These are phyloP conservation scores for Saturnispora ahearnii DNA, from an alignment of 805 yeast genomes.

Conservation along the genomic window DNA sequence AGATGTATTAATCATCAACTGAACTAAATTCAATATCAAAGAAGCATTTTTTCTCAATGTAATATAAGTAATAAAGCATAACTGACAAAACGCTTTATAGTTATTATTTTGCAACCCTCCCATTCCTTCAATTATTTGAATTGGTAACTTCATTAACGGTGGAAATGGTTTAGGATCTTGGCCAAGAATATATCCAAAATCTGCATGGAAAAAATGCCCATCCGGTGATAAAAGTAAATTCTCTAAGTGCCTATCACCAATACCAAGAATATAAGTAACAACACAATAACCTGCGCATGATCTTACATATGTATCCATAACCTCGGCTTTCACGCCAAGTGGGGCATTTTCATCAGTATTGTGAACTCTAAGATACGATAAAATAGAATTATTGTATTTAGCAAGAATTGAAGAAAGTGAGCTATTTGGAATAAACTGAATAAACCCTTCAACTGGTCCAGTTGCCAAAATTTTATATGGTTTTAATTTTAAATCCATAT, in stretches of 20 bases:
- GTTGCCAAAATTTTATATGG: slow-evolving; percentile 91
- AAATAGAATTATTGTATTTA: slow-evolving; percentile 61
- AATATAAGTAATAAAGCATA: slow-evolving; percentile 90
- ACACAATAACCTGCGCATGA: slow-evolving; percentile 98
- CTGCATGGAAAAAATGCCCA: slow-evolving; percentile 94
- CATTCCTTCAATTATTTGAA: slow-evolving; percentile 95
- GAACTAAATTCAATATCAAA: slow-evolving; percentile 81
- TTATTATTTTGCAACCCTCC: slow-evolving; percentile 87
- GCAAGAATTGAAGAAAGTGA: slow-evolving; percentile 74
- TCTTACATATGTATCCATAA: slow-evolving; percentile 89
- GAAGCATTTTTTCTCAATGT: slow-evolving; percentile 85
- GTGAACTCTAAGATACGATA: slow-evolving; percentile 59
- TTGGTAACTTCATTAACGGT: slow-evolving; percentile 94
- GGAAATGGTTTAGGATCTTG: slow-evolving; percentile 98
- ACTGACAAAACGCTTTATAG: slow-evolving; percentile 78
- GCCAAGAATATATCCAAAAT: slow-evolving; percentile 93
- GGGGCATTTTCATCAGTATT: slow-evolving; percentile 44
- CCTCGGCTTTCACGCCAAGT: slow-evolving; percentile 47
- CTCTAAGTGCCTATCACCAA: slow-evolving; percentile 95
- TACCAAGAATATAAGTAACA: slow-evolving; percentile 87
- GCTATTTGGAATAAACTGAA: slow-evolving; percentile 90
- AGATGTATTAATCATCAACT: slow-evolving; percentile 86
- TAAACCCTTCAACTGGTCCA: slow-evolving; percentile 83
- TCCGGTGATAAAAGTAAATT: slow-evolving; percentile 69
- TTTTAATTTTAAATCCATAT: slow-evolving; percentile 75